Evolutionary conservation across 2,329 filamentous ascomycete genomes (phyloP).

Genomic region (Drechslerella dactyloides): DNA sequence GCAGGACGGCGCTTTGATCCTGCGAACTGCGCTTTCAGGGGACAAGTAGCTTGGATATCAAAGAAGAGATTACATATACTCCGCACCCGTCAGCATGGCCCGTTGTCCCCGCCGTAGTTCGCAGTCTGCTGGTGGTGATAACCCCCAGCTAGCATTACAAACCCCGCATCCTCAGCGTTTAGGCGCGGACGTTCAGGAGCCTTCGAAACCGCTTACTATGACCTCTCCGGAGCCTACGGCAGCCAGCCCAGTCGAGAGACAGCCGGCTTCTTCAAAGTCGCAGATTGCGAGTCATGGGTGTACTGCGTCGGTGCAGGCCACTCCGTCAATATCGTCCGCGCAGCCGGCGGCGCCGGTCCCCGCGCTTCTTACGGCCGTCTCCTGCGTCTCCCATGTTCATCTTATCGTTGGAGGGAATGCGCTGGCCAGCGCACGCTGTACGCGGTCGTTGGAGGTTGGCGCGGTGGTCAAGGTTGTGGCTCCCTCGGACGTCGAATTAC

Average conservation of each 20-base stretch:
- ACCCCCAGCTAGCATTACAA: no score
- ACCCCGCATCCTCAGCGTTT: background rate
- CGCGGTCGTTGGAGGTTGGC: slow-evolving; percentile 79
- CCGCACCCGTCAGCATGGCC: slow-evolving; percentile 7
- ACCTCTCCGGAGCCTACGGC: slow-evolving; percentile 16
- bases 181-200: background rate
- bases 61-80: background rate
- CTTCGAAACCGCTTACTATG: slow-evolving; percentile 13
- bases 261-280: background rate
- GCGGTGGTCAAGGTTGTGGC: slow-evolving; percentile 81
- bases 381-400: slow-evolving; percentile 75
- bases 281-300: slow-evolving; percentile 9
- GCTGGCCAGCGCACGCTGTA: slow-evolving; percentile 81
- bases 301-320: background rate
- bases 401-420: slow-evolving; percentile 85
- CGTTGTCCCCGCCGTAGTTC: slow-evolving; percentile 23
- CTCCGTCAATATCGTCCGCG: background rate
- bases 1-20: background rate
- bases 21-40: background rate
- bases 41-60: background rate
- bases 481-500: slow-evolving; percentile 67
- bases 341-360: slow-evolving; percentile 13
- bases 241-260: background rate
- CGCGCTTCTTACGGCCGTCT: slow-evolving; percentile 72
- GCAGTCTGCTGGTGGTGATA: background rate